Evolutionary conservation across 306 rosid genomes (phyloP), one percentile per base, ranked within the genome.

Genomic region (Quercus robur): DNA sequence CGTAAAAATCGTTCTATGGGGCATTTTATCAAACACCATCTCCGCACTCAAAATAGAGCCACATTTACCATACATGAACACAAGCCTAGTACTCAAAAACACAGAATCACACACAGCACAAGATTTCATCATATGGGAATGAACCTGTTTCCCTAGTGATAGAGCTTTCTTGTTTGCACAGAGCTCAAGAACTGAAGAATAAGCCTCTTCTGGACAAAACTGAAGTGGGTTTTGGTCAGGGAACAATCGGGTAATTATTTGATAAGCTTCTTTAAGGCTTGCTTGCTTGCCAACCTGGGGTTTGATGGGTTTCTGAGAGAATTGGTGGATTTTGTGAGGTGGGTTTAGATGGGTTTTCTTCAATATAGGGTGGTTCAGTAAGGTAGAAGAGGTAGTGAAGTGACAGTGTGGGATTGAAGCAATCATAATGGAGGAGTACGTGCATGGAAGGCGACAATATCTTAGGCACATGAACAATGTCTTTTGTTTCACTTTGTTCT

Each of bases 21-120:
- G 52, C 93, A 92, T 89, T 87, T 23, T 56, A 76, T 80, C 94
- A 64, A 92, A 92, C 90, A 89, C 41, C 74, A 83, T 87, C 75
- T 80, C 57, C 33, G 97, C 94, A 4, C 77, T 51, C 56, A 11
- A 51, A 56, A 81, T 77, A 1, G 92, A 80, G 44, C 90, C 88
- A 52, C 94, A 92, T 26, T 84, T 90, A 0, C 88, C 94, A 28
- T 92, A 92, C 94, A 89, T 72, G 15, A 75, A 86, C 18, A 90
- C 77, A 31, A 92, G 90, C 80, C 88, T 92, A 21, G 94, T 89
- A 75, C 83, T 69, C 57, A 89, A 71, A 81, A 92, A 90, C 70
- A 70, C 86, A 4, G 90, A 86, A 49, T 70, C 84, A 14, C n/a
- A 10, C 5, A 81, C 46, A 10, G 67, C 57, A 23, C 70, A 75